Evolutionary conservation across 805 yeast species (phyloP), one percentile per base, ranked within the genome.

Genomic region (Suhomyces canberraensis): DNA sequence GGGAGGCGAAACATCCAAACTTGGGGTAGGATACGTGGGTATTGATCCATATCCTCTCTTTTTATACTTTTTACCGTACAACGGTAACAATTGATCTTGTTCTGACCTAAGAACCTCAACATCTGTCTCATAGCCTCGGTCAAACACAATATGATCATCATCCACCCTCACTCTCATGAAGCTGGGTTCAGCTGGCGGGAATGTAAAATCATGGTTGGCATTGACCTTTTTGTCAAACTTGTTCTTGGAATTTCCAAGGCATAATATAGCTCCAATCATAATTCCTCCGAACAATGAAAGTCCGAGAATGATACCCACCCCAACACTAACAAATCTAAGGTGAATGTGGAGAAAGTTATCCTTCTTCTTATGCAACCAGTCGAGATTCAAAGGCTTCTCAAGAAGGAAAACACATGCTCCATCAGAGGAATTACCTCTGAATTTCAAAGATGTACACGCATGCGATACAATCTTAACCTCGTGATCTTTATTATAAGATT

Each of bases 271-370:
- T 3, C 45, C 39, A 4, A 39, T 17, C 19, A 44, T 20, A 3
- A 45, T 37, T 1, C 41, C 39, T 2, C 60, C 60, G 35, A 37
- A 69, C 39, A 67, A 47, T 3, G 81, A 45, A 20, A 80, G 66
- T 0, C 91, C 91, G 7, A 81, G 50, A 2, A 83, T 58, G 3
- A 82, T 63, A 5, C 93, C 95, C 18, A 84, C 57, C 0, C 80
- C 80, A 21, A 84, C 61, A 11, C 91, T 85, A 14, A 81, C 70
- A 35, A 78, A 70, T 4, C 93, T 89, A 25, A 85, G 59, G 42
- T 75, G 81, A 16, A 84, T 57, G 41, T 75, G 83, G 30, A 79
- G 63, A 39, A 66, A 64, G 31, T 51, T 53, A 15, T 69, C 52
- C 19, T 58, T 41, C 6, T 48, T 64, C n/a, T 50, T 45, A 21